Evolutionary conservation across 2,329 filamentous ascomycete genomes (phyloP).

Genomic region (Dactylellina leptospora): DNA sequence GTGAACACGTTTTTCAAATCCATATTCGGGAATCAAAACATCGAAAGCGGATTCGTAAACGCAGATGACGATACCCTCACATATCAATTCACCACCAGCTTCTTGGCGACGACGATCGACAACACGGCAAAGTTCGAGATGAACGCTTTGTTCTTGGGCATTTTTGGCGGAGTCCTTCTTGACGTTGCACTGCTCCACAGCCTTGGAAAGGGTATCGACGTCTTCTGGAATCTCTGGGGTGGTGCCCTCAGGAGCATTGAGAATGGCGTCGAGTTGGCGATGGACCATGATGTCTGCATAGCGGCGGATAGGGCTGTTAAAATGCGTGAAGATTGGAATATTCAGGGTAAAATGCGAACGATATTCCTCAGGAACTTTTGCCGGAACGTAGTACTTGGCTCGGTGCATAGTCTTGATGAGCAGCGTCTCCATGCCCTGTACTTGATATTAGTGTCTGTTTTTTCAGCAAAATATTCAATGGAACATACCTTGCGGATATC

Average conservation of each 20-base stretch:
- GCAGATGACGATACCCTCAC: conserved; percentile 92
- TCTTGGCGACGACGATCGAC: conserved; percentile 94
- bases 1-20: conserved; percentile 98
- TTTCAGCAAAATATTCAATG: background rate
- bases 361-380: conserved; percentile 78
- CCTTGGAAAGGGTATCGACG: conserved; percentile 86
- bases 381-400: conserved; percentile 90
- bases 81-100: conserved; percentile 87
- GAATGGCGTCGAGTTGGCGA: conserved; percentile 85
- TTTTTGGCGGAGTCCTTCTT: conserved; percentile 99
- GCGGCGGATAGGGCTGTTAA: conserved; percentile 91
- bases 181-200: conserved; percentile 93
- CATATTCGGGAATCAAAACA: conserved; percentile 95
- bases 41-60: conserved; percentile 99
- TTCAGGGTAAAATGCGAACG: conserved; percentile 92
- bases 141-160: conserved; percentile 97
- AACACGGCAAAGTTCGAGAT: conserved; percentile 94
- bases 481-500: conserved; percentile 78
- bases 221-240: conserved; percentile 69
- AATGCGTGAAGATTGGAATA: conserved; percentile 93
- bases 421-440: conserved; percentile 88
- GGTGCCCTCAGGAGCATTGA: conserved; percentile 82
- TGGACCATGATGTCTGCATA: conserved; percentile 96
- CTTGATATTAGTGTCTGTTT: conserved; percentile 49
- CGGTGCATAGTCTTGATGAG: conserved; percentile 94